Percentiles rank a stretch among this genome's conserved stretches.
These are phyloP conservation scores for Paraphaeosphaeria sporulosa DNA, from an alignment of 2,329 filamentous ascomycete species.

Conservation along the genomic window DNA sequence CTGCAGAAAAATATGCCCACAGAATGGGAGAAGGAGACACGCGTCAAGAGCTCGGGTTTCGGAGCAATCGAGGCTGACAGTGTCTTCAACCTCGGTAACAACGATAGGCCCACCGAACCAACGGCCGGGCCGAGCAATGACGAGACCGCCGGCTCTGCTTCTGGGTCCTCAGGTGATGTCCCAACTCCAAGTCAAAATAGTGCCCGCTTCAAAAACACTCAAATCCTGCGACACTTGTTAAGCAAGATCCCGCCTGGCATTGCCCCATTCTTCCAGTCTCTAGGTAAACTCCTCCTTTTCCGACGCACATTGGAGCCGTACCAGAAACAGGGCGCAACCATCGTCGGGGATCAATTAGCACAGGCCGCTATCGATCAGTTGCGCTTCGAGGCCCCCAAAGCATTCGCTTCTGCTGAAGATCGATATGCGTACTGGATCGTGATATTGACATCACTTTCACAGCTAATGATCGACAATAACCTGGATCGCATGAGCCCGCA, in stretches of 20 bases:
- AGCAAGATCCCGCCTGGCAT: constrained; percentile 80
- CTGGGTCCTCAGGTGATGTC: constrained; percentile 14
- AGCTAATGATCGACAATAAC: constrained; percentile 77
- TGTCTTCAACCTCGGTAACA: constrained; percentile 45
- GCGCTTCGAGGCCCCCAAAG: constrained; percentile 56
- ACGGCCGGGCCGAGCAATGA: constrained; percentile 25
- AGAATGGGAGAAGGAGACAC: constrained; percentile 64
- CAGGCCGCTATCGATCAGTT: constrained; percentile 74
- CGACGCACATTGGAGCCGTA: constrained; percentile 75
- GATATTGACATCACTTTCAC: constrained; percentile 77
- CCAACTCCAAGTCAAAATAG: constrained; percentile 35
- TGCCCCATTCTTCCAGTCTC: constrained; percentile 83
- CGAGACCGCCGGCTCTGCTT: constrained; percentile 22
- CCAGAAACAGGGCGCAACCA: constrained; percentile 66
- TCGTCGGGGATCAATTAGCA: constrained; percentile 74
- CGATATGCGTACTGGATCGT: constrained; percentile 81
- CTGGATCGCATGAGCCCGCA: constrained; percentile 45
- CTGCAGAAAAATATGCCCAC: constrained; percentile 77
- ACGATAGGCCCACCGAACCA: constrained; percentile 26
- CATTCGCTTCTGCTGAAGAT: constrained; percentile 64
- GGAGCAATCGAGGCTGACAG: constrained; percentile 50
- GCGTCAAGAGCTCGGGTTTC: constrained; percentile 51
- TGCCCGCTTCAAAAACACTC: constrained; percentile 74
- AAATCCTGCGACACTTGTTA: constrained; percentile 77
- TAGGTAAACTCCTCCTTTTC: constrained; percentile 82